These are phyloP conservation scores for Domatiomyces catenatus DNA, from an alignment of 2,329 filamentous ascomycete genomes.

Conservation along the genomic window DNA sequence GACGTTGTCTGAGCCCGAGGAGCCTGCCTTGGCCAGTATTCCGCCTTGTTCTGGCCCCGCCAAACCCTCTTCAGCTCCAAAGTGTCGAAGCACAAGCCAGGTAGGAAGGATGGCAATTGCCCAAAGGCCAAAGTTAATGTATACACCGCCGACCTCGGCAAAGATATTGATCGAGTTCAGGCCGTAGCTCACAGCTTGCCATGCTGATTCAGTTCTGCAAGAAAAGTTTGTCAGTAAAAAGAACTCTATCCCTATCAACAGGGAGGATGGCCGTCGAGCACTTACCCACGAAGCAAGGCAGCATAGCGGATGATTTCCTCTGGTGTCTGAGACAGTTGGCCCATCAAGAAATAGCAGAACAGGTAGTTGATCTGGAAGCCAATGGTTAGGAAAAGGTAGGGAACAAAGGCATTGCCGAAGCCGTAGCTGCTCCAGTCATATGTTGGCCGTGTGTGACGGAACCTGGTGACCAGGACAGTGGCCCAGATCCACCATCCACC, in stretches of 20 bases:
- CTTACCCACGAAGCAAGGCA: constrained; percentile 44
- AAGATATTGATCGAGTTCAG: constrained; percentile 47
- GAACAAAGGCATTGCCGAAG: constrained; percentile 50
- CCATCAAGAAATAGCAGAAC: constrained; percentile 57
- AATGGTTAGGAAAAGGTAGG: constrained; percentile 52
- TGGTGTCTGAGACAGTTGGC: constrained; percentile 46
- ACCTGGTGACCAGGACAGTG: constrained; percentile 49
- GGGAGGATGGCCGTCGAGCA: not conserved
- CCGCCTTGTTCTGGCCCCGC: not conserved
- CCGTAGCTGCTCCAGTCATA: constrained; percentile 51
- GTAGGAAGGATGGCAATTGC: constrained; percentile 47
- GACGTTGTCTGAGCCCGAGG: not conserved
- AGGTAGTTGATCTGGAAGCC: constrained; percentile 62
- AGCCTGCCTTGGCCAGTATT: not conserved
- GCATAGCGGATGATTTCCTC: constrained; percentile 53
- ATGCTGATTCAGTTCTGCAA: constrained; percentile 47
- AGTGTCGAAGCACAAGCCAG: constrained; percentile 48
- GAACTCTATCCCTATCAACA: not conserved
- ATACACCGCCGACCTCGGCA: constrained; percentile 49
- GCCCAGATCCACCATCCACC: constrained; percentile 61
- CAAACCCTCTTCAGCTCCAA: constrained; percentile 27
- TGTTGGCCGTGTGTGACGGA: constrained; percentile 39
- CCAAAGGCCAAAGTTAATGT: constrained; percentile 58
- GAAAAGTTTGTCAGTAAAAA: not conserved
- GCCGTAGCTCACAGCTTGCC: constrained; percentile 59